Conservation (phyloP, 306 rosid genomes). For the Dryas octopetala region DNA sequence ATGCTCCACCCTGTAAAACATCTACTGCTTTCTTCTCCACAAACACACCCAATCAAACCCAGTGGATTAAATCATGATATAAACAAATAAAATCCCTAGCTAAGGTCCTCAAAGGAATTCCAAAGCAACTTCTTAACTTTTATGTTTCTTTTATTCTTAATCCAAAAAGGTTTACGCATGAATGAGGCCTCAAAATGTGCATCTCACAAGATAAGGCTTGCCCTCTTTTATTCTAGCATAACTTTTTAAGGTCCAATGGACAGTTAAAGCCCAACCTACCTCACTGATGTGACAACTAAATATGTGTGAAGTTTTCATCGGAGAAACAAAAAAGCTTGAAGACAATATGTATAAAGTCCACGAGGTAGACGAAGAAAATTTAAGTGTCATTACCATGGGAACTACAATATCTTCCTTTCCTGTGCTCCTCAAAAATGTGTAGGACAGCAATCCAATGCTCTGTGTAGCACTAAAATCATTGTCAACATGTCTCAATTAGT, state of each 20-base stretch:
- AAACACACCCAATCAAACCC: neutral
- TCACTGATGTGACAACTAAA: neutral
- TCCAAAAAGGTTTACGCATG: neutral
- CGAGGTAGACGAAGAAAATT: neutral
- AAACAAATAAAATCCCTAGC: neutral
- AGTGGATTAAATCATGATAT: neutral
- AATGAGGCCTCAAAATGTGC: neutral
- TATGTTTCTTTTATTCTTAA: neutral
- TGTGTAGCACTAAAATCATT: slow-evolving; percentile 60
- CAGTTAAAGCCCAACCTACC: neutral
- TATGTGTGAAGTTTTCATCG: neutral
- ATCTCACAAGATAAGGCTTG: neutral
- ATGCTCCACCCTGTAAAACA: slow-evolving; percentile 5
- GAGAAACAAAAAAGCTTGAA: neutral
- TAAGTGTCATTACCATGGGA: slow-evolving; percentile 74
- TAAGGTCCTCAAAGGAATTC: neutral
- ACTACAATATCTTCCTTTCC: slow-evolving; percentile 95
- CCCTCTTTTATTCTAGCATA: neutral
- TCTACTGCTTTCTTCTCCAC: neutral
- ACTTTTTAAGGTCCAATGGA: neutral
- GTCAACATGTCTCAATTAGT: slow-evolving; percentile 39
- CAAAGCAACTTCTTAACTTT: no score
- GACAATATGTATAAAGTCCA: neutral
- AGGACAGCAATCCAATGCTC: slow-evolving; percentile 92
- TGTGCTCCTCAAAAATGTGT: slow-evolving; percentile 90